Evolutionary conservation across 176 grass and related monocot genomes (phyloP).

Genomic region (Oryza coarctata): DNA sequence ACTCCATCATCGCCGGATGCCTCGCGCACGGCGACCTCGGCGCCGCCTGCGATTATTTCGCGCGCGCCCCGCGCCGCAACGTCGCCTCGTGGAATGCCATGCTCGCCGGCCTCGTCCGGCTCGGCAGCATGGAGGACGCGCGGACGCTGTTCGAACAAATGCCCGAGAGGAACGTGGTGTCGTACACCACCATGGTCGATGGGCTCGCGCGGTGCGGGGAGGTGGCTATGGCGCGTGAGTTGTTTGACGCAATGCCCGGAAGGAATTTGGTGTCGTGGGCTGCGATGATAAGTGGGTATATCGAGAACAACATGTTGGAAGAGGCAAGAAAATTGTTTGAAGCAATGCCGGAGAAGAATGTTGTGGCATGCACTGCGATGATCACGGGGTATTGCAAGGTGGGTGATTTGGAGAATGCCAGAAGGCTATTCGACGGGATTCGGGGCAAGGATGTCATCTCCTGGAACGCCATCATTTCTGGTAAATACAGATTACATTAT

Average conservation of each 20-base stretch:
- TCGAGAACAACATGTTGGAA: conserved; percentile 59
- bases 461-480: conserved; percentile 83
- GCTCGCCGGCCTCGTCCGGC: conserved; percentile 64
- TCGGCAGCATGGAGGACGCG: conserved; percentile 50
- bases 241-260: conserved; percentile 76
- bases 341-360: conserved; percentile 70
- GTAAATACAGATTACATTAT: conserved; percentile 20
- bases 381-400: conserved; percentile 70
- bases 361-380: conserved; percentile 63
- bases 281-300: conserved; percentile 72
- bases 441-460: conserved; percentile 66
- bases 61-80: conserved; percentile 53
- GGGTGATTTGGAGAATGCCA: conserved; percentile 59
- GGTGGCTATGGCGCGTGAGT: conserved; percentile 47
- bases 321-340: conserved; percentile 66
- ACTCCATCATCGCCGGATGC: conserved; percentile 71
- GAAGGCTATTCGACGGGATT: conserved; percentile 68
- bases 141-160: conserved; percentile 65
- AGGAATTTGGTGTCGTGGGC: conserved; percentile 72
- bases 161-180: conserved; percentile 68
- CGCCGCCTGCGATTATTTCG: conserved; percentile 64
- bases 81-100: conserved; percentile 85
- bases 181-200: conserved; percentile 78
- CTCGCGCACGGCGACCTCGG: conserved; percentile 58
- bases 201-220: conserved; percentile 48